Evolutionary conservation across 2,329 filamentous ascomycete species (phyloP).

Genomic region (Aureobasidium sp.): DNA sequence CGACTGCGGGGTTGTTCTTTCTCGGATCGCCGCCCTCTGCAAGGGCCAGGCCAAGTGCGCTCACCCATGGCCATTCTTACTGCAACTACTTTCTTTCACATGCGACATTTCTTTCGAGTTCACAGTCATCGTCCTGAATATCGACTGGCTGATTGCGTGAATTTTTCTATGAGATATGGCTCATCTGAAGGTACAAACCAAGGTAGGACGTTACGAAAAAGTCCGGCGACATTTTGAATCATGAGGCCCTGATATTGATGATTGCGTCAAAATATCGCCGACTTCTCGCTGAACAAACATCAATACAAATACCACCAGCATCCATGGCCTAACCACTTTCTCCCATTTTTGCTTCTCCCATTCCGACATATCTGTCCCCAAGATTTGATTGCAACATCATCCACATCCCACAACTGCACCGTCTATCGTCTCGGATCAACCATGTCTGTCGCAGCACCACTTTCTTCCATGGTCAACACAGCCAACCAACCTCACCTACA

Average conservation of each 20-base stretch:
- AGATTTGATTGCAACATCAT: background rate
- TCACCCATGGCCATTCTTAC: background rate
- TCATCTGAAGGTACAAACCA: background rate
- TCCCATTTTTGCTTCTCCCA: background rate
- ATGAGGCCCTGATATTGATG: background rate
- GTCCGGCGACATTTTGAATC: constrained; percentile 2
- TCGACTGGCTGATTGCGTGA: background rate
- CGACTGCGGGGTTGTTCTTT: constrained; percentile 11
- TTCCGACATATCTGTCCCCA: background rate
- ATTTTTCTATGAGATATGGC: background rate
- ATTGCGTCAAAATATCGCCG: constrained; percentile 8
- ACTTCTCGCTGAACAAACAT: background rate
- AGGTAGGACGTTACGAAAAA: background rate
- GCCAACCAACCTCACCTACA: background rate
- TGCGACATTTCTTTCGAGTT: background rate
- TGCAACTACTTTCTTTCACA: background rate
- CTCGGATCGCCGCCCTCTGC: background rate
- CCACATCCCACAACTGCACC: background rate
- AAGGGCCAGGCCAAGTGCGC: background rate
- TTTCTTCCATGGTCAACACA: background rate
- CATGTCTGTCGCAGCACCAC: background rate
- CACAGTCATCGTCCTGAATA: background rate
- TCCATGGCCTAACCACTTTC: background rate
- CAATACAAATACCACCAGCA: background rate
- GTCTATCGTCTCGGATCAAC: background rate